Base-by-base conservation (phyloP, 768 basidiomycete species). In the Russula abietina region DNA sequence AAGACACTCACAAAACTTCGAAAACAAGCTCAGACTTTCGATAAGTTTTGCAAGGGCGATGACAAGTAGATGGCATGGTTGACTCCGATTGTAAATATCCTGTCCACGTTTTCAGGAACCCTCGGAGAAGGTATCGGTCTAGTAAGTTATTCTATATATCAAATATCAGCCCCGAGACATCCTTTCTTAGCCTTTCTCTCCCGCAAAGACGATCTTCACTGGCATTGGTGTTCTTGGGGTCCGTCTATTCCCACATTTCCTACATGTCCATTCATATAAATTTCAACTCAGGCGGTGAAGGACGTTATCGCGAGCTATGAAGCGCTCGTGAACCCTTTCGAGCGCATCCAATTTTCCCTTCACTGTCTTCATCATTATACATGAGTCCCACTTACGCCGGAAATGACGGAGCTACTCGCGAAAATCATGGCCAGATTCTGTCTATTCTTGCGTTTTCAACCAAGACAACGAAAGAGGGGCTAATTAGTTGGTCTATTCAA, bases 301-400 rank as follows among this genome's bases (percentile, higher is more conserved):
- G 46, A 33, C 22, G 60, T 43, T 7, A 24, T 39, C 7, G 38
- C 46, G 8, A 61, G 60, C 24, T 43, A 62, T 3, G 48, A 57
- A 24, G 32, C 16, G 14, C 39, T 62, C 22, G 41, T 33, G 30
- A 52, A 33, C n/a, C 19, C 48, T 62, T 50, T 61, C 3, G 61
- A 46, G 32, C 61, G 50, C 30, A 36, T 57, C 2, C 48, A 62
- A 24, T 26, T 24, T 12, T 61, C 56, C 39, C n/a, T 56, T 12
- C 28, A 56, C 26, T 48, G 60, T 11, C 60, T 61, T 5, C 17
- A 51, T 24, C 38, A 32, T 17, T 56, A 56, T 48, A 24, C 26
- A 3, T 28, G 9, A 12, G 22, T 22, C 2, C 32, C 36, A 26
- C 19, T 38, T 1, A 43, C n/a, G n/a, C n/a, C n/a, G n/a, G n/a